Evolutionary conservation across 73 alveolate genomes (phyloP), one percentile per base, ranked within the genome.

Genomic region (Urostyla sp.): DNA sequence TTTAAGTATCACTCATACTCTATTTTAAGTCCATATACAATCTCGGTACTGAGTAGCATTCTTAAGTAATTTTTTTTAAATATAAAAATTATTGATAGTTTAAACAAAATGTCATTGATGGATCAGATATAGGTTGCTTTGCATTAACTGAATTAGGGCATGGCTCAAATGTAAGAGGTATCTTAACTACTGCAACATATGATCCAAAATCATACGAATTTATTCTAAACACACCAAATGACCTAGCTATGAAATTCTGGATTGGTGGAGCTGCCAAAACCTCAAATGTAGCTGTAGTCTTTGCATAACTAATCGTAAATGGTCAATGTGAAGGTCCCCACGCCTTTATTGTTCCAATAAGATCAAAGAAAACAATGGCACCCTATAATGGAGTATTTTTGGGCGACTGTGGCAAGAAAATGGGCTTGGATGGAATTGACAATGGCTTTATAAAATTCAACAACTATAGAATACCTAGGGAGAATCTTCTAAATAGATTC

Each of bases 281-380:
- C 7, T 82, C 92, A 8, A 84, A 61, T 10, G 48, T 84, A 18
- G 58, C 83, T 20, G 84, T 58, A 1, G 80, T 75, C 1, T 84
- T 73, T 49, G 92, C 92, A 6, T 28, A 84, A 34, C 58, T 84
- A n/a, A 18, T 21, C 21, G 77, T 86, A 26, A 88, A 82, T 26
- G 91, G 83, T 24, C 80, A 74, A 44, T 46, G 72, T 24, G 75
- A 90, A n/a, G 98, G 98, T 0, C 95, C 90, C 32, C 98, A 92
- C 72, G 96, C 87, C n/a, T 92, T 92, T 58, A 32, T 90, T 11
- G 94, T 92, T 13, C 91, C 88, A 32, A 46, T 92, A 6, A 88
- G 98, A 84, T 94, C 91, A 67, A 82, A 61, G 26, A 59, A 72
- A 1, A 72, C 87, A 16, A 91, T 82, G 51, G 84, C 43, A 15